Conservation (phyloP, 2,329 filamentous ascomycete species). For the Coccinonectria pachysandricola region DNA sequence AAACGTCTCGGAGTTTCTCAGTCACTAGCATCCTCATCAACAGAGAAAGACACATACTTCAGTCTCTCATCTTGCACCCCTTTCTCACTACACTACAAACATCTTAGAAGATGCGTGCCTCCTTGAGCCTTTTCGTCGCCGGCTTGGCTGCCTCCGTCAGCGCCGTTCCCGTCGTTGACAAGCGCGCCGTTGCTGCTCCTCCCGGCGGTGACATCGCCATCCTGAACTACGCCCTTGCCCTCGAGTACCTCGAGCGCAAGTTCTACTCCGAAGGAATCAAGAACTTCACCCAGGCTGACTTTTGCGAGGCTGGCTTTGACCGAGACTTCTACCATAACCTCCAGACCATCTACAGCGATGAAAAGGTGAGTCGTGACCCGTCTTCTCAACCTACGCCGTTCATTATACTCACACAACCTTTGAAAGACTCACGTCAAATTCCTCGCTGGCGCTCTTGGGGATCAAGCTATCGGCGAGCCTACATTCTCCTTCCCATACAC, state of each 20-base stretch:
- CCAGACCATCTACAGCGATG: conserved; percentile 45
- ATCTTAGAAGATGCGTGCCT: too few relatives aligned
- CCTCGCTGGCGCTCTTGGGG: conserved; percentile 33
- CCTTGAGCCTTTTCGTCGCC: too few relatives aligned
- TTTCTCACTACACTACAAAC: too few relatives aligned
- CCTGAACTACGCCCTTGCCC: conserved; percentile 37
- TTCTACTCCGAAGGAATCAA: conserved; percentile 52
- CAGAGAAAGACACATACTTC: too few relatives aligned
- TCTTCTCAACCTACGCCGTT: background rate
- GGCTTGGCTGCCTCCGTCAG: too few relatives aligned
- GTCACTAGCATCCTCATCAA: too few relatives aligned
- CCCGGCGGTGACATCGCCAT: too few relatives aligned
- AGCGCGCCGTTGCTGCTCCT: too few relatives aligned
- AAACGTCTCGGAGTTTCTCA: too few relatives aligned
- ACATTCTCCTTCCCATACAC: background rate
- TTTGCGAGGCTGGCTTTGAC: conserved; percentile 40
- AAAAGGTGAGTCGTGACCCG: conserved; percentile 11
- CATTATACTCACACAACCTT: background rate
- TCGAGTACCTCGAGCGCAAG: conserved; percentile 48
- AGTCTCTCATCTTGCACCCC: too few relatives aligned
- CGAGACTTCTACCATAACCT: conserved; percentile 47
- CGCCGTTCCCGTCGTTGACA: too few relatives aligned
- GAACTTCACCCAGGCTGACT: conserved; percentile 45
- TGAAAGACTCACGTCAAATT: conserved; percentile 48
- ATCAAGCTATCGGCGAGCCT: too few relatives aligned